Evolutionary conservation across 768 basidiomycete genomes (phyloP).

Genomic region (Tulasnella sp.): DNA sequence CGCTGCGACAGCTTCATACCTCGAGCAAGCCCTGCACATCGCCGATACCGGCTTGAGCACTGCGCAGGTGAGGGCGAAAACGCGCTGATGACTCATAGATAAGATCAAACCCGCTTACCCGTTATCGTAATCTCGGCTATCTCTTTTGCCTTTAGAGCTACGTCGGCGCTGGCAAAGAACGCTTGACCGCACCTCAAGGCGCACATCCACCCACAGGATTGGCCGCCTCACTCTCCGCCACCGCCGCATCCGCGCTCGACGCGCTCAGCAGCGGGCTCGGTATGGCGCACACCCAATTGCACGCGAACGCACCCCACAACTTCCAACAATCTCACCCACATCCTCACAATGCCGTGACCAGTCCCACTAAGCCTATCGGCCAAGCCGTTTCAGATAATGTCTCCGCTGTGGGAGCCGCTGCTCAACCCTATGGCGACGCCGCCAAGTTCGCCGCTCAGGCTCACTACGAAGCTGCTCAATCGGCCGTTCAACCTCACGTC

Average conservation of each 20-base stretch:
- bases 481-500: constrained; percentile 26
- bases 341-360: constrained; percentile 20
- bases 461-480: constrained; percentile 23
- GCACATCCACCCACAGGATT: constrained; percentile 20
- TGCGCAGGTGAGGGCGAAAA: constrained; percentile 30
- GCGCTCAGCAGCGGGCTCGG: constrained; percentile 28
- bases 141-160: neutral
- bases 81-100: neutral
- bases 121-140: neutral
- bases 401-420: constrained; percentile 19
- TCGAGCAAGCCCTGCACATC: constrained; percentile 45
- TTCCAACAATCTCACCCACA: neutral
- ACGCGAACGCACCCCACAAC: neutral
- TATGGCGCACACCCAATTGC: constrained; percentile 23
- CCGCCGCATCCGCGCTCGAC: constrained; percentile 26
- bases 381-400: constrained; percentile 21
- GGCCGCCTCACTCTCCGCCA: constrained; percentile 29
- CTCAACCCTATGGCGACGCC: constrained; percentile 16
- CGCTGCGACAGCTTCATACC: constrained; percentile 36
- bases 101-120: neutral
- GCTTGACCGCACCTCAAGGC: constrained; percentile 7
- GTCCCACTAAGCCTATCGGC: constrained; percentile 26
- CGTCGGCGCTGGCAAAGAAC: constrained; percentile 12
- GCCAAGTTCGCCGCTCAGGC: constrained; percentile 24
- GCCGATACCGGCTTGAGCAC: constrained; percentile 36